Evolutionary conservation across 2,329 filamentous ascomycete genomes (phyloP).

Genomic region (Pseudomassariella vexata): DNA sequence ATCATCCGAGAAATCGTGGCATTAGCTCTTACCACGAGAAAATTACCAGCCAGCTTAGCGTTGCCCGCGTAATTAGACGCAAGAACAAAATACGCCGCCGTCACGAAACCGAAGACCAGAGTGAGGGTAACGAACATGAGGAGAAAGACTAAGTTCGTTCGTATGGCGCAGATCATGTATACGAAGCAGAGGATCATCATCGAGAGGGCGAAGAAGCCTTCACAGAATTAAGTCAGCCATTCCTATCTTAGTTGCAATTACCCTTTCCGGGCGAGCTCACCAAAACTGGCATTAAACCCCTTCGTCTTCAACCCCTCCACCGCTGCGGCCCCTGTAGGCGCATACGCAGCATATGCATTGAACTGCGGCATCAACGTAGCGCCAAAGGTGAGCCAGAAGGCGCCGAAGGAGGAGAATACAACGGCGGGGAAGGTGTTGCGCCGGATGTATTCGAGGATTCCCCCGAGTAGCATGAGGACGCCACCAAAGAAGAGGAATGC

Average conservation of each 20-base stretch:
- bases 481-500: conserved; percentile 48
- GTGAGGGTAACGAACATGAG: conserved; percentile 62
- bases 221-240: conserved; percentile 20
- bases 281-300: conserved; percentile 50
- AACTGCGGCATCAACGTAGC: conserved; percentile 48
- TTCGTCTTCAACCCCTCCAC: conserved; percentile 40
- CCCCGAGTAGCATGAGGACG: conserved; percentile 43
- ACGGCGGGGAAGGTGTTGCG: conserved; percentile 55
- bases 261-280: conserved; percentile 31
- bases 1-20: neutral
- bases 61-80: conserved; percentile 34
- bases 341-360: conserved; percentile 40
- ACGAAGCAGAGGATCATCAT: conserved; percentile 63
- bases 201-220: conserved; percentile 58
- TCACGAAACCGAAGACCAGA: conserved; percentile 52
- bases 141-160: conserved; percentile 67
- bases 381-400: conserved; percentile 53
- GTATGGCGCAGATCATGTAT: conserved; percentile 63
- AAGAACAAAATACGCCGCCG: conserved; percentile 53
- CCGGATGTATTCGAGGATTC: conserved; percentile 50
- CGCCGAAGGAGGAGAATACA: conserved; percentile 48
- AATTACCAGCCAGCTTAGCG: conserved; percentile 17
- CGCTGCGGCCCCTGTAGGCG: conserved; percentile 27
- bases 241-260: neutral
- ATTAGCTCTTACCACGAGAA: conserved; percentile 19